phyloP scores from a whole-genome alignment of 2,329 filamentous ascomycete species.

The Ophiostoma ulmi region DNA sequence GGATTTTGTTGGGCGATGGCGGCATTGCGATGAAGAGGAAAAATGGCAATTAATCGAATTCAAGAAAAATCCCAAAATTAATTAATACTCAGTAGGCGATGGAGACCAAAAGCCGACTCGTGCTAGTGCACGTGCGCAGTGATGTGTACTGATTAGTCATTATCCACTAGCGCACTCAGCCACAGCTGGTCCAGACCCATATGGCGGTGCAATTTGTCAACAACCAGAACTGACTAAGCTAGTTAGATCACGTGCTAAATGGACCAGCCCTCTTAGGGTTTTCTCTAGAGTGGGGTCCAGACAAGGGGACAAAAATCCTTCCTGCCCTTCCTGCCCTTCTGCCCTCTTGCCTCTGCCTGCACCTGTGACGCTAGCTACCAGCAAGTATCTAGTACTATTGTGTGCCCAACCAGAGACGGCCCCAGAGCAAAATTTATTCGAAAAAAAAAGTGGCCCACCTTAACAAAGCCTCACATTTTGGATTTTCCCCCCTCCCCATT shows the following conservation, averaged over 20 bases:
- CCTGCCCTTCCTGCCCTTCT: neutral
- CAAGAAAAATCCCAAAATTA: no score
- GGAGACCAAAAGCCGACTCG: constrained; percentile 5
- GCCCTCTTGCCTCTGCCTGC: neutral
- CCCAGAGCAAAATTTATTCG: constrained; percentile 18
- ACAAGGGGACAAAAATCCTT: constrained; percentile 1
- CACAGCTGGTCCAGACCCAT: neutral
- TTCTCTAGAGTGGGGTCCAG: constrained; percentile 10
- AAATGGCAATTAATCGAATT: neutral
- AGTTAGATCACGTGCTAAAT: constrained; percentile 14
- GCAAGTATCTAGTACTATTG: constrained; percentile 3
- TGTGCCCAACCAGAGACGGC: constrained; percentile 5
- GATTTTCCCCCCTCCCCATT: constrained; percentile 19
- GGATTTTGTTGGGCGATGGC: constrained; percentile 7
- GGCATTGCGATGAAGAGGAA: neutral
- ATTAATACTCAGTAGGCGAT: neutral
- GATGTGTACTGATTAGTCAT: neutral
- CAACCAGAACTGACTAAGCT: neutral
- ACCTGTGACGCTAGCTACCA: neutral
- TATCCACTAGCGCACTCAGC: neutral
- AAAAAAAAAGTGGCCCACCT: constrained; percentile 23
- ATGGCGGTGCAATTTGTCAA: neutral
- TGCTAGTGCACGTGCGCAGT: neutral
- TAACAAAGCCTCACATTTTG: constrained; percentile 25
- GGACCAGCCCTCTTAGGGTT: constrained; percentile 24